Evolutionary conservation across 129 eudicot genomes (phyloP), one percentile per base, ranked within the genome.

Genomic region (Oenanthe sinensis): DNA sequence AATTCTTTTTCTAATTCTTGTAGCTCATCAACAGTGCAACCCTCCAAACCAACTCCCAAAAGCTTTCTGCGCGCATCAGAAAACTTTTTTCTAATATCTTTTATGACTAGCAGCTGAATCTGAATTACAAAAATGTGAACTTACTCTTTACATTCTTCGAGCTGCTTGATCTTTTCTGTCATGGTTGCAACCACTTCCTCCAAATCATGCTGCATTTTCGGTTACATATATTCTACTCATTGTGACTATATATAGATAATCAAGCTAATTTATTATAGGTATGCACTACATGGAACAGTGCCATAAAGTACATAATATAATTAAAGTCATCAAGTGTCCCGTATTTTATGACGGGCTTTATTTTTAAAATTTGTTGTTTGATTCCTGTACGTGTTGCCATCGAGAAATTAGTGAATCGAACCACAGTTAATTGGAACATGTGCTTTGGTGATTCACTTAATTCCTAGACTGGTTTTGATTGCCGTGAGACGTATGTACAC

Each of bases 41-140:
- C 75, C 60, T 82, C 88, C 72, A 82, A 22, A 54, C 81, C 58
- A 44, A 84, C 83, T 84, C 88, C 88, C 79, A 87, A 47, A 4
- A 87, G 68, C 83, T 70, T 87, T 73, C 90, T 87, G 84, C 63
- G 13, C n/a, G 30, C 75, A 70, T 40, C 9, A 36, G 46, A 33
- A 36, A 70, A 70, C 7, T 16, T 33, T 36, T 12, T 13, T 3
- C 9, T 8, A 30, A 33, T 68, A 68, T 36, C 17, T 68, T 0
- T 36, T 8, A 22, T 58, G 5, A 36, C 43, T n/a, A 44, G 17
- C 22, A 44, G 76, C 17, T 20, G 6, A n/a, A 43, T 19, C 10
- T 20, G 0, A 36, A 19, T 10, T 10, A 33, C 10, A 4, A 17
- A 16, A 43, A 8, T 10, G 14, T 72, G 28, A 20, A 72, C 49